Conservation (phyloP, 306 rosid genomes). For the Adenanthera pavonina region DNA sequence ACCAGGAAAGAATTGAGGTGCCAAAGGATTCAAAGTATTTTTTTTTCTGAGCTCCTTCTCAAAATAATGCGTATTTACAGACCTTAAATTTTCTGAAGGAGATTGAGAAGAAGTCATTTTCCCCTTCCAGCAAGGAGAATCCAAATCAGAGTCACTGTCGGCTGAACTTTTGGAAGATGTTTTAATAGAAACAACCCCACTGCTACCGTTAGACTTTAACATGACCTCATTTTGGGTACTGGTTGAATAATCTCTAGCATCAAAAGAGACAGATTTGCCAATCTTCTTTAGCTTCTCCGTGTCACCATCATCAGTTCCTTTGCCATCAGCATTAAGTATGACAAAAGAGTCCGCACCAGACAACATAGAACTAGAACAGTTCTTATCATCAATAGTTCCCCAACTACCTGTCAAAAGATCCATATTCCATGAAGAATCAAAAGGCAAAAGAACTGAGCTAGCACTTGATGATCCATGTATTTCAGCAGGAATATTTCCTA, state of each 20-base stretch:
- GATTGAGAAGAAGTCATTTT: constrained; percentile 39
- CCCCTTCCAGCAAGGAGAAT: constrained; percentile 79
- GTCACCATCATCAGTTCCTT: constrained; percentile 1
- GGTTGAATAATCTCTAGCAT: background rate
- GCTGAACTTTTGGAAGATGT: constrained; percentile 36
- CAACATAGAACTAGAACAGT: background rate
- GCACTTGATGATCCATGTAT: background rate
- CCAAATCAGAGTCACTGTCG: constrained; percentile 64
- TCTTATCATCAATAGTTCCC: constrained; percentile 7
- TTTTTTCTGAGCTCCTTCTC: constrained; percentile 45
- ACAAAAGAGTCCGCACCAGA: constrained; percentile 4
- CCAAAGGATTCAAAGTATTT: constrained; percentile 66
- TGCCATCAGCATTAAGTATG: background rate
- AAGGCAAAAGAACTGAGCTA: constrained; percentile 5
- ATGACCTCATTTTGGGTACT: background rate
- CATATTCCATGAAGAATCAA: background rate
- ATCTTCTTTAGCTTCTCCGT: background rate
- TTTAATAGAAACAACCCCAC: background rate
- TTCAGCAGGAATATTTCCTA: background rate
- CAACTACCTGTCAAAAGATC: constrained; percentile 22
- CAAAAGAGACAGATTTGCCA: constrained; percentile 25
- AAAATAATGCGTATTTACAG: constrained; percentile 35
- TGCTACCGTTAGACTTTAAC: background rate
- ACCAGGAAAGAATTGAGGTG: constrained; percentile 69
- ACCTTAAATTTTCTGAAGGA: constrained; percentile 43